Percentiles rank a stretch among this genome's conserved stretches.
phyloP scores from a whole-genome alignment of 2,329 filamentous ascomycete genomes.

The Cordyceps tenuipes region DNA sequence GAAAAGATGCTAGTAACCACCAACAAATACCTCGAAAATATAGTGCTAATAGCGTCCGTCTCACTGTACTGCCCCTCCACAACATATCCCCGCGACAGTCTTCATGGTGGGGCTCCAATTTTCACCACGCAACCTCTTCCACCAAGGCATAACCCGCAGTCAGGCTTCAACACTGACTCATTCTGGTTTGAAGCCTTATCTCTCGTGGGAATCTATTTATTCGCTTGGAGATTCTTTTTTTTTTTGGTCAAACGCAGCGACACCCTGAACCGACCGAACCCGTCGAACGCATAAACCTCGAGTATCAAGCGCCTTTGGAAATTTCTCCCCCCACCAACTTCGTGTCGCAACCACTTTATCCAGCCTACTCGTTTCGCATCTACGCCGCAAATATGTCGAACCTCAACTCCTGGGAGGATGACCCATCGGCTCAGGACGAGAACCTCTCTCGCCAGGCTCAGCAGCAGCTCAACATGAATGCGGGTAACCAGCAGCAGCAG shows the following conservation, averaged over 20 bases:
- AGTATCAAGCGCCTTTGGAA: neutral
- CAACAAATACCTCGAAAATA: neutral
- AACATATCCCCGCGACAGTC: constrained; percentile 18
- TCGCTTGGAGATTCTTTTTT: neutral
- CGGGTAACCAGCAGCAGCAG: constrained; percentile 33
- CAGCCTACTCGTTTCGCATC: neutral
- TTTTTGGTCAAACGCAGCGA: neutral
- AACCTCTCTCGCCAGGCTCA: constrained; percentile 69
- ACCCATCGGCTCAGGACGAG: constrained; percentile 68
- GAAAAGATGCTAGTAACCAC: no score
- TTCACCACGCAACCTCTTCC: constrained; percentile 25
- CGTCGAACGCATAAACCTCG: neutral
- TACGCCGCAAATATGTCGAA: constrained; percentile 59
- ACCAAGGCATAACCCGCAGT: constrained; percentile 16
- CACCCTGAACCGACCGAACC: neutral
- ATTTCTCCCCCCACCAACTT: constrained; percentile 6
- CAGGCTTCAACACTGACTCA: constrained; percentile 9
- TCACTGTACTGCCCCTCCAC: constrained; percentile 19
- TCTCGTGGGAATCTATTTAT: neutral
- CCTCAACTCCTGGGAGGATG: constrained; percentile 93
- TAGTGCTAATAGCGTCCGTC: constrained; percentile 5
- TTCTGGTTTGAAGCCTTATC: neutral
- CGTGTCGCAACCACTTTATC: constrained; percentile 3
- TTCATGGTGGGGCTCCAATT: constrained; percentile 35
- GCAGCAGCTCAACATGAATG: constrained; percentile 67